Evolutionary conservation across 257 asterid genomes (phyloP).

Genomic region (Paraleonurus japonicus): DNA sequence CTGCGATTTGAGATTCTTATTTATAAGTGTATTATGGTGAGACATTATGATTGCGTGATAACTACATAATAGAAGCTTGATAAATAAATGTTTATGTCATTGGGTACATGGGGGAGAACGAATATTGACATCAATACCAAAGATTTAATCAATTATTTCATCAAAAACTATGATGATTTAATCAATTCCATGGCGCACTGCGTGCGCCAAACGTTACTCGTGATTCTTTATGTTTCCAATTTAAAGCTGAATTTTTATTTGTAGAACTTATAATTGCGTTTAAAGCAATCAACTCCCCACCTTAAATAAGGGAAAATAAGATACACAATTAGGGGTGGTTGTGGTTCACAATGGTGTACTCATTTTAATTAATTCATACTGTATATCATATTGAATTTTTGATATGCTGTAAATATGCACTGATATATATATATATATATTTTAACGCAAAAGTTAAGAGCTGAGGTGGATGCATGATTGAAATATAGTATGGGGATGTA

Average conservation of each 20-base stretch:
- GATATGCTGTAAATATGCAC: no score
- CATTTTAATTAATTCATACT: no score
- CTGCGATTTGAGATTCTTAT: not conserved
- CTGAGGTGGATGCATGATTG: no score
- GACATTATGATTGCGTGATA: slow-evolving; percentile 22
- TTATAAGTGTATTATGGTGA: not conserved
- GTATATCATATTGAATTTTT: no score
- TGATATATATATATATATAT: no score
- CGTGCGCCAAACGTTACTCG: slow-evolving; percentile 36
- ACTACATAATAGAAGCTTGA: not conserved
- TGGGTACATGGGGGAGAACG: not conserved
- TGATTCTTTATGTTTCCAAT: slow-evolving; percentile 9
- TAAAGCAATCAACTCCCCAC: not conserved
- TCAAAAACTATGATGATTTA: not conserved
- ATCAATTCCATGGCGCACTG: slow-evolving; percentile 12
- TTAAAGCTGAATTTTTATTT: not conserved
- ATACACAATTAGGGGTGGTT: no score
- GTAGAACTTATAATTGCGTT: not conserved
- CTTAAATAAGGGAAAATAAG: no score
- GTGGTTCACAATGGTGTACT: no score
- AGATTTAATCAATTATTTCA: not conserved
- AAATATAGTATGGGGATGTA: no score
- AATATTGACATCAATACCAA: not conserved
- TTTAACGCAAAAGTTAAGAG: no score
- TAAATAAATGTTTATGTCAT: no score